A percentile compares a stretch with the other conserved stretches of the same genome.
Conservation (phyloP, 2,329 filamentous ascomycete species). For the Ophioceras dolichostomum region DNA sequence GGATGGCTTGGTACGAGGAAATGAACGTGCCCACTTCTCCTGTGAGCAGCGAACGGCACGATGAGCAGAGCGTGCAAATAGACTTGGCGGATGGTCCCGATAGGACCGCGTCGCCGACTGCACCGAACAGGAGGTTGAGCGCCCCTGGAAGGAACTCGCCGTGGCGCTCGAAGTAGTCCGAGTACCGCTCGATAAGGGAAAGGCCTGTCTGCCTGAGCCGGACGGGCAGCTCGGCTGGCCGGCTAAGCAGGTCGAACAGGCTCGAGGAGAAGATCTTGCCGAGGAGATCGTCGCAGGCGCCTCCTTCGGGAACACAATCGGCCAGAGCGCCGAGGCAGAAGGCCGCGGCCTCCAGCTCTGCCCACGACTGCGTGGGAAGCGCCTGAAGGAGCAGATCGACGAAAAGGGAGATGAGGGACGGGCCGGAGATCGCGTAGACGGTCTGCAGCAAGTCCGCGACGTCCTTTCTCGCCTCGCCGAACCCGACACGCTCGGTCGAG, state of each 20-base stretch:
- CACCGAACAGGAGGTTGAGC: slow-evolving; percentile 62
- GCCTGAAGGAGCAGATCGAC: slow-evolving; percentile 39
- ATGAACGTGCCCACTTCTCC: slow-evolving; percentile 57
- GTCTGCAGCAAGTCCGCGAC: slow-evolving; percentile 68
- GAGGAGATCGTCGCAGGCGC: slow-evolving; percentile 45
- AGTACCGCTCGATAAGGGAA: slow-evolving; percentile 58
- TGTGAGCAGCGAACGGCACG: slow-evolving; percentile 58
- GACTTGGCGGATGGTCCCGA: slow-evolving; percentile 61
- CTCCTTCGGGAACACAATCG: slow-evolving; percentile 49
- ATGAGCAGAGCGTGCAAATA: slow-evolving; percentile 62
- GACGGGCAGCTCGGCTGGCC: slow-evolving; percentile 42
- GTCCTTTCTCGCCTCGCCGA: slow-evolving; percentile 63
- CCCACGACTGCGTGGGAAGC: slow-evolving; percentile 36
- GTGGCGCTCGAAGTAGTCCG: slow-evolving; percentile 64
- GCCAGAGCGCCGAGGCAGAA: slow-evolving; percentile 56
- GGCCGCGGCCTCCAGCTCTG: slow-evolving; percentile 46
- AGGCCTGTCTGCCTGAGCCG: slow-evolving; percentile 58
- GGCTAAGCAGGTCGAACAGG: slow-evolving; percentile 41
- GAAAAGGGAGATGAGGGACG: slow-evolving; percentile 43
- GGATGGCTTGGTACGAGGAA: slow-evolving; percentile 55
- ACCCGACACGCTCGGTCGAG: slow-evolving; percentile 52
- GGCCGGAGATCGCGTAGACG: slow-evolving; percentile 50
- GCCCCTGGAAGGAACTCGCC: slow-evolving; percentile 54
- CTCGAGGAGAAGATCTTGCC: slow-evolving; percentile 47
- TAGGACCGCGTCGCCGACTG: slow-evolving; percentile 49